Conservation (phyloP, 2,329 filamentous ascomycete species). For the Verticillium albo-atrum region DNA sequence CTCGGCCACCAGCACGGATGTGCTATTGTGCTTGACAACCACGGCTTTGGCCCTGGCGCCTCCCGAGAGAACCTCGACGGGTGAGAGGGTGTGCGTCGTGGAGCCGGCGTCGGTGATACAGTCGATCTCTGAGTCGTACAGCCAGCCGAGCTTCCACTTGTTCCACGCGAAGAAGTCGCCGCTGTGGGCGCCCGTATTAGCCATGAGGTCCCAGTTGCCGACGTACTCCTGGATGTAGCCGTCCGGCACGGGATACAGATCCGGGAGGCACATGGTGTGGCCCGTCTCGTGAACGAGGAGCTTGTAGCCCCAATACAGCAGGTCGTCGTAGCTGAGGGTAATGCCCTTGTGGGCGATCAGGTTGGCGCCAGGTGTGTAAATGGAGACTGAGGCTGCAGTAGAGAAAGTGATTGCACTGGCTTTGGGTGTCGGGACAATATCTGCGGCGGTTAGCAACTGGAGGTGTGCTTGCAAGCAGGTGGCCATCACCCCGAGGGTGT, state of each 20-base stretch:
- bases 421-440: conserved; percentile 20
- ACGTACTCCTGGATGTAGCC: conserved; percentile 22
- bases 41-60: conserved; percentile 18
- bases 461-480: no score
- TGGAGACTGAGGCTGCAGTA: conserved; percentile 17
- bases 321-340: conserved; percentile 26
- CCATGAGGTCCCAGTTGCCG: conserved; percentile 33
- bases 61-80: conserved; percentile 15
- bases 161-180: conserved; percentile 33
- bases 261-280: conserved; percentile 31
- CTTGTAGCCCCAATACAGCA: conserved; percentile 24
- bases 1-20: conserved; percentile 24
- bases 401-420: conserved; percentile 21
- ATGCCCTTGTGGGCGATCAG: conserved; percentile 24
- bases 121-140: conserved; percentile 25
- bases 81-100: conserved; percentile 19
- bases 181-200: conserved; percentile 24
- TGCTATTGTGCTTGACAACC: conserved; percentile 18
- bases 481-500: no score
- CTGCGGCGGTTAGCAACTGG: neutral
- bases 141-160: conserved; percentile 33
- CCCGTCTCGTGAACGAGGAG: conserved; percentile 32
- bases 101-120: conserved; percentile 20
- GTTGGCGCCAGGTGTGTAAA: conserved; percentile 16
- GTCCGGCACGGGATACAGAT: conserved; percentile 26